Evolutionary conservation across 192 early-diverging fungal species (phyloP).

Genomic region (Backusella morwellensis): DNA sequence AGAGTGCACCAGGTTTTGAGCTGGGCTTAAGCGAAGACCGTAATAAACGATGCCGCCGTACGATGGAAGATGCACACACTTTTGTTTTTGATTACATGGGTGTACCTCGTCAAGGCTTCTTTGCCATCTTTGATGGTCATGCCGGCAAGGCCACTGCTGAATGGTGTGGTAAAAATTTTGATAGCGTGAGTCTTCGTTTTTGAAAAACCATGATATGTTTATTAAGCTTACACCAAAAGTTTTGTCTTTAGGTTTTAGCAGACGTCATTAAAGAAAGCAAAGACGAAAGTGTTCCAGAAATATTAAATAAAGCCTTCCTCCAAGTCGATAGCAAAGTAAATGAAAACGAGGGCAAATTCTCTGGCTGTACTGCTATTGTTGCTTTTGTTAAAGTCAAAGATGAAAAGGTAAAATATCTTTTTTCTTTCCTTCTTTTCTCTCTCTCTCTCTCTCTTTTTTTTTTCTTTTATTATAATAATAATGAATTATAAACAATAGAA

Average conservation of each 20-base stretch:
- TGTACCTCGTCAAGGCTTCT: constrained; percentile 79
- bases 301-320: constrained; percentile 83
- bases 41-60: constrained; percentile 88
- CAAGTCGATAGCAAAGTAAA: constrained; percentile 79
- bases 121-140: constrained; percentile 98
- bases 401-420: constrained; percentile 17
- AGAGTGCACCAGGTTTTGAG: constrained; percentile 43
- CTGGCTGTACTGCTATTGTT: constrained; percentile 92
- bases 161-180: constrained; percentile 91
- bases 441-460: not conserved
- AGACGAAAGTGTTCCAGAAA: constrained; percentile 64
- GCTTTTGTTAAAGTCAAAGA: constrained; percentile 61
- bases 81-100: constrained; percentile 82
- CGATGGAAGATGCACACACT: constrained; percentile 98
- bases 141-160: constrained; percentile 94
- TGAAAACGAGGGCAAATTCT: constrained; percentile 72
- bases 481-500: constrained; percentile 7
- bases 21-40: constrained; percentile 82
- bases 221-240: not conserved
- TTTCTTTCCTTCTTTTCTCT: too few relatives aligned
- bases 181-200: constrained; percentile 52
- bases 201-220: not conserved
- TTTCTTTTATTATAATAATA: not conserved
- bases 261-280: constrained; percentile 57
- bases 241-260: constrained; percentile 58